These are phyloP conservation scores for Jaminaea rosea DNA, from an alignment of 1,284 basidiomycete genomes.

Conservation along the genomic window DNA sequence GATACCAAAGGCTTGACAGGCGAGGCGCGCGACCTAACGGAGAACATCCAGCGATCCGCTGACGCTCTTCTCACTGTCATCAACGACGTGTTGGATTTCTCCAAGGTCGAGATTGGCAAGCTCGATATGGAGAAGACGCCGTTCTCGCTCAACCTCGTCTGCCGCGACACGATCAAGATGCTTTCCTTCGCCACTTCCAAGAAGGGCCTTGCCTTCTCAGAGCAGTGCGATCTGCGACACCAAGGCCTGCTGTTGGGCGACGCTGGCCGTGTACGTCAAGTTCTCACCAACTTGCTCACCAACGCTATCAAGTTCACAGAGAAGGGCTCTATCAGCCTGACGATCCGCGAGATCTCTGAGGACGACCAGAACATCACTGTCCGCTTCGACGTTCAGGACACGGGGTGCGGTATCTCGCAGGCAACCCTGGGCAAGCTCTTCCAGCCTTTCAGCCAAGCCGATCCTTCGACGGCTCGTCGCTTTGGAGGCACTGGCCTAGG, in stretches of 20 bases:
- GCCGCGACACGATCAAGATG: conserved; percentile 44
- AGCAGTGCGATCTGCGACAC: conserved; percentile 31
- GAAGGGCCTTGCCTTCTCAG: conserved; percentile 44
- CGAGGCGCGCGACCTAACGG: conserved; percentile 49
- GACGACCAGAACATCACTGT: conserved; percentile 28
- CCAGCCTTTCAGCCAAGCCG: conserved; percentile 45
- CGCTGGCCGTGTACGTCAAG: conserved; percentile 39
- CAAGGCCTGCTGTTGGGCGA: conserved; percentile 37
- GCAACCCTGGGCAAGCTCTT: conserved; percentile 43
- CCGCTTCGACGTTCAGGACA: conserved; percentile 44
- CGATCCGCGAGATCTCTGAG: conserved; percentile 33
- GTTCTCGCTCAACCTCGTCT: conserved; percentile 48
- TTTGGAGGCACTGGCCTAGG: conserved; percentile 43
- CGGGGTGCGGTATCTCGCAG: conserved; percentile 46
- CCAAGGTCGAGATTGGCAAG: conserved; percentile 49
- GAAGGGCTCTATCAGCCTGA: conserved; percentile 41
- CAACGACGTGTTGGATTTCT: conserved; percentile 51
- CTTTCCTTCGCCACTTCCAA: conserved; percentile 44
- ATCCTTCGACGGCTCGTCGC: conserved; percentile 36
- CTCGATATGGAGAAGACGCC: conserved; percentile 49
- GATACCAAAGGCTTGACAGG: conserved; percentile 40
- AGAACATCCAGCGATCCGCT: conserved; percentile 49
- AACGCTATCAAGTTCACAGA: conserved; percentile 50
- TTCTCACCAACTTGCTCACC: conserved; percentile 47
- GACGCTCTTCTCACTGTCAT: conserved; percentile 51